Base-by-base conservation (phyloP, 208 protist species). In the Leishmania mexicana region DNA sequence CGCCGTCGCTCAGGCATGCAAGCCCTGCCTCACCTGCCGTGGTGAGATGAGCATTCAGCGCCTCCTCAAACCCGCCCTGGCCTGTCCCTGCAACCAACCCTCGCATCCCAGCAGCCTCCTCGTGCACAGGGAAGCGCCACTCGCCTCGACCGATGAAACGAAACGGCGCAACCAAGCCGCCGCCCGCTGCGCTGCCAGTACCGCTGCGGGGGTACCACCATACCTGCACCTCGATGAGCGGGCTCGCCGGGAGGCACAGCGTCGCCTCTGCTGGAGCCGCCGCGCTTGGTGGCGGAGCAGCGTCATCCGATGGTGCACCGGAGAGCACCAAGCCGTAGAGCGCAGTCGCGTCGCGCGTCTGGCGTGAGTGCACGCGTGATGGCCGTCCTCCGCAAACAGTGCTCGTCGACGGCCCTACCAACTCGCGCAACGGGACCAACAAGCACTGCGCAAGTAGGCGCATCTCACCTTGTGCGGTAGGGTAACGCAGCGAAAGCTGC, bases 181-280 rank as follows among this genome's bases (percentile, higher is more conserved):
- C 13, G 67, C 35, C 60, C 17, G 58, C 47, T 42, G 57, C 42
- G 35, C n/a, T 53, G 19, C 28, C 15, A 3, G 40, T 60, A 49
- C 60, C 24, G 11, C 67, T 17, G 19, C 31, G 51, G 40, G 83
- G 78, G 28, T 79, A 79, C 83, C 83, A 85, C 83, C 83, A 85
- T 40, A 85, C 38, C 65, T 81, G 70, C 31, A 82, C 80, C 47
- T 72, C 57, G 13, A 82, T 40, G 13, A 15, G n/a, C 10, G 60
- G 83, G 49, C 65, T 82, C 15, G 78, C 78, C 10, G 83, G 83
- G 28, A 85, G 51, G 68, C 74, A 85, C 49, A 81, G 42, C 7
- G 64, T 60, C 42, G 83, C 51, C 83, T 85, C 83, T 58, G 31
- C 40, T 40, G 54, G 7, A 11, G 75, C 40, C 38, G 40, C 21